A percentile compares a stretch with the other conserved stretches of the same genome.
Conservation (phyloP, 148 eudicot species). For the Euryodendron excelsum region DNA sequence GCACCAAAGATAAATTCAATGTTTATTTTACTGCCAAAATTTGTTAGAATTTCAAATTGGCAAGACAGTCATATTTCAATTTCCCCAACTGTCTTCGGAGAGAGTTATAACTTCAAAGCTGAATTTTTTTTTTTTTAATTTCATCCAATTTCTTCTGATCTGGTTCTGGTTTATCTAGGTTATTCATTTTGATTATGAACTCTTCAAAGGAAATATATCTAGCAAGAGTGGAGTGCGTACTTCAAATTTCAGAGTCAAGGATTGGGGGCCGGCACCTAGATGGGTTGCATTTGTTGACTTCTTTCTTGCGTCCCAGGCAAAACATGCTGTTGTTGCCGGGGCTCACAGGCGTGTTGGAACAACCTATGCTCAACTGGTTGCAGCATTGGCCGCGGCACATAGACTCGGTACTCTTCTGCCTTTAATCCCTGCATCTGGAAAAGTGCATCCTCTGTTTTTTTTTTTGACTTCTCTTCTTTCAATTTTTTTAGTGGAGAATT, state of each 20-base stretch:
- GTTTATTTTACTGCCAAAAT: constrained; percentile 10
- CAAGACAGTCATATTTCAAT: neutral
- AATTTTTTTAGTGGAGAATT: constrained; percentile 44
- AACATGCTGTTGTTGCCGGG: constrained; percentile 81
- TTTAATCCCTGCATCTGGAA: neutral
- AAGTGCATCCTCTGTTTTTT: constrained; percentile 2
- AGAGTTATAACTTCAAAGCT: no score
- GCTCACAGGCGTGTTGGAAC: constrained; percentile 95
- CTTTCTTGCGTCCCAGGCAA: constrained; percentile 86
- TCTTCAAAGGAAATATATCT: constrained; percentile 58
- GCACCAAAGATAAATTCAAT: neutral
- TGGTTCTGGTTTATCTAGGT: constrained; percentile 43
- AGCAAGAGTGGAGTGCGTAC: constrained; percentile 25
- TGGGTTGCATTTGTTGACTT: constrained; percentile 99
- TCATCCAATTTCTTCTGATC: neutral
- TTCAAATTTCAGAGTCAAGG: constrained; percentile 63
- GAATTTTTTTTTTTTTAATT: neutral
- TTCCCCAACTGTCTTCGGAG: neutral
- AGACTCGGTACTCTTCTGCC: constrained; percentile 45
- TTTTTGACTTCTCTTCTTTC: neutral
- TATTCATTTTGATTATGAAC: constrained; percentile 72
- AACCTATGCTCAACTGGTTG: constrained; percentile 86
- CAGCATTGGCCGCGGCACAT: constrained; percentile 73
- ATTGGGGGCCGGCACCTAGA: constrained; percentile 99
- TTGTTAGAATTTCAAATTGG: neutral